Evolutionary conservation across 768 basidiomycete genomes (phyloP).

Genomic region (Pseudohyphozyma bogoriensis): DNA sequence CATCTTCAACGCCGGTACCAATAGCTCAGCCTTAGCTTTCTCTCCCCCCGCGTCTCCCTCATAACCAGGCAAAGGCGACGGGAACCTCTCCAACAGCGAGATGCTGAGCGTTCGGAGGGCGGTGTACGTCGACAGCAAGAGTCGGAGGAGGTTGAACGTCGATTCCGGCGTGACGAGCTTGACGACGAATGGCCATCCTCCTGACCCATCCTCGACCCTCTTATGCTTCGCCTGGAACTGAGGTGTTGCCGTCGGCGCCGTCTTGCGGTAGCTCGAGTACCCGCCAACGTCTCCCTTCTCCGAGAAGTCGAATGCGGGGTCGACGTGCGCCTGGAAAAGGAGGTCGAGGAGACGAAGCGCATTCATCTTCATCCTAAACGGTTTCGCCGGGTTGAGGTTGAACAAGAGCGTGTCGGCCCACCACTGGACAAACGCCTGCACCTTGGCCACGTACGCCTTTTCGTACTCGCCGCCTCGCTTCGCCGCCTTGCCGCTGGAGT

Average conservation of each 20-base stretch:
- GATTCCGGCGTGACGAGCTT: constrained; percentile 11
- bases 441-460: constrained; percentile 12
- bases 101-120: constrained; percentile 17
- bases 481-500: constrained; percentile 17
- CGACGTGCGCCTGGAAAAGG: constrained; percentile 19
- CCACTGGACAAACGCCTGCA: constrained; percentile 2
- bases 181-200: constrained; percentile 14
- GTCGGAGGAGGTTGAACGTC: constrained; percentile 21
- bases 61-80: constrained; percentile 23
- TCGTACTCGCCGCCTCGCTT: constrained; percentile 3
- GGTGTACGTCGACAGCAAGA: constrained; percentile 26
- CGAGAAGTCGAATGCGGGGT: constrained; percentile 3
- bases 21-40: constrained; percentile 13
- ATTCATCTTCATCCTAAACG: constrained; percentile 26
- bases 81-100: constrained; percentile 25
- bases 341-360: constrained; percentile 23
- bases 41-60: constrained; percentile 11
- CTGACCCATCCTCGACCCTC: background rate
- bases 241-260: constrained; percentile 13
- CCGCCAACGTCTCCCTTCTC: background rate
- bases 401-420: constrained; percentile 8
- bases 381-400: constrained; percentile 21
- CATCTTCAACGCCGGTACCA: constrained; percentile 25
- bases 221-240: constrained; percentile 2
- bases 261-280: constrained; percentile 22